Evolutionary conservation across 345 rosid species (phyloP), one percentile per base, ranked within the genome.

Genomic region (Ceriops tagal): DNA sequence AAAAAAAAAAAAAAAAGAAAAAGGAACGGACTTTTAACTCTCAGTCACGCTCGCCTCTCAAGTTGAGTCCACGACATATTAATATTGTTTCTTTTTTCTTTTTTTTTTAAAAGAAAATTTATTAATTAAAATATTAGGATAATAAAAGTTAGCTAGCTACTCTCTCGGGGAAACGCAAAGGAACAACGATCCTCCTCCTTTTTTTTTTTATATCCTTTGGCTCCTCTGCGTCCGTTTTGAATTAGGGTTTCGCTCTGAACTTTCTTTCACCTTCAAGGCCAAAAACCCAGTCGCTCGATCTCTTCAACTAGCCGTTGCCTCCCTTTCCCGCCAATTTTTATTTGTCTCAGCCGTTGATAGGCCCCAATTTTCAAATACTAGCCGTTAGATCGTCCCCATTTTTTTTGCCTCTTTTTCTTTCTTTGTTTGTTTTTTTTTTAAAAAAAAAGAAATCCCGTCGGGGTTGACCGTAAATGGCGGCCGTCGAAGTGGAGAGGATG

Each of bases 301-400:
- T 68, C 66, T 21, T 27, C 53, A 8, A 74, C 82, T 83, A 86
- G 82, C 85, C 88, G 88, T 80, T 85, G 53, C 31, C 8, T 10
- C 9, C 65, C 8, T 73, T 88, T 92, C 96, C 95, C 92, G 92
- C 96, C 95, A 80, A n/a, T 79, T 83, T 83, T 22, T 8, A 80
- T 31, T 46, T 43, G 18, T 65, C 63, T 39, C 30, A 58, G 37
- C 80, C 85, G 74, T 77, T 83, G 61, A 31, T 57, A 53, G 3
- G 3, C 32, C 59, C 57, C 0, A 37, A 21, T 79, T 78, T 55
- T 85, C 74, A 78, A 85, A 81, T 71, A 52, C 69, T 66, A 74
- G 71, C 87, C 83, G 78, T 82, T 81, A 70, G 87, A 88, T 84
- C 83, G 73, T 64, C 21, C 59, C 57, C 6, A 3, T 24, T 53